Evolutionary conservation across 2,329 filamentous ascomycete species (phyloP), one percentile per base, ranked within the genome.

Genomic region (Leptographium flavum): DNA sequence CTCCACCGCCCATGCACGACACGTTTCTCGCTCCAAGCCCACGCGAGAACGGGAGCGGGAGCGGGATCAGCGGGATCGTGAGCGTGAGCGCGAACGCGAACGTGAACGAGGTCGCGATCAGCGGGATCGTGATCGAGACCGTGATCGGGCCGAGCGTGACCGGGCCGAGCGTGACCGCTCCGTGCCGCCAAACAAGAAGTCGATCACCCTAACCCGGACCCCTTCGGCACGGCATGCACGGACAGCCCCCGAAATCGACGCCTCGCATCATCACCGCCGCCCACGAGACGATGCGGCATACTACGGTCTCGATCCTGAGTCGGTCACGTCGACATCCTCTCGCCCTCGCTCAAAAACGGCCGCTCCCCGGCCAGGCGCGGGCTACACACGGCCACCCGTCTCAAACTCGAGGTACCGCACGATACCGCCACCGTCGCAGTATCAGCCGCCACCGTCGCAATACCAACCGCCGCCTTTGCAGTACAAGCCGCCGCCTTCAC

Each of bases 311-410:
- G 55, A 58, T 8, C 56, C 57, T 9, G 56, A 59, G 33, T 53
- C 57, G 13, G 47, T 59, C 37, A 54, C 56, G 15, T 39, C 49
- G 28, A 47, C 56, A 1, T 49, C 57, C 14, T 55, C 60, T 1
- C 64, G 66, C 10, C 65, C 65, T n/a, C 63, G 64, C 2, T 60
- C 64, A 28, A 60, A 63, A 19, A 63, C 63, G 15, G 39, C 47
- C 4, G 50, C 47, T 13, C 55, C 53, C 9, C 48, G 65, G 17
- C 64, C 65, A 4, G 63, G 60, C 46, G 63, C 65, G 49, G 60
- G 57, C 31, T 42, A 54, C 17, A 51, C 58, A 21, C 60, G 58
- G 25, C 64, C 64, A 23, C 64, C 65, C 5, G 53, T 57, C 6
- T 54, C 65, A 14, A 62, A 62, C 33, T 50, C 58, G 25, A 58